These are phyloP conservation scores for Lolium rigidum DNA, from an alignment of 176 grass and related monocot genomes.

Conservation along the genomic window DNA sequence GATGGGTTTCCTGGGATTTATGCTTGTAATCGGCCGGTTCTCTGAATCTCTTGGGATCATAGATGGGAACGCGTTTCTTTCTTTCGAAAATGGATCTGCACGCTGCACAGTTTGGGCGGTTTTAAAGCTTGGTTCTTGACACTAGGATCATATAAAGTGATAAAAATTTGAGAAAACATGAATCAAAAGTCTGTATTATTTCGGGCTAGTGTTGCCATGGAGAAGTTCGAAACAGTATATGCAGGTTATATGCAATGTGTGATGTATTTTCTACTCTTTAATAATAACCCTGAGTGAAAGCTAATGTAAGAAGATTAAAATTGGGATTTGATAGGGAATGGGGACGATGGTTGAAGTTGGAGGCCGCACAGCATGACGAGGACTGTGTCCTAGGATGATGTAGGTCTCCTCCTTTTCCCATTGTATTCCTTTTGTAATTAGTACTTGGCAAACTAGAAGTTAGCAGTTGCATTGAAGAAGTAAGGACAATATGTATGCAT, in stretches of 20 bases:
- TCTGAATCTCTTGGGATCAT: neutral
- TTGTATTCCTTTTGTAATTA: conserved; percentile 14
- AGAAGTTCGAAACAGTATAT: neutral
- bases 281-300: conserved; percentile 16
- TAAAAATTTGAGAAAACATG: too few species aligned
- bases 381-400: conserved; percentile 64
- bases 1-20: neutral
- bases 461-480: neutral
- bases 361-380: conserved; percentile 58
- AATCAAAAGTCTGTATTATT: neutral
- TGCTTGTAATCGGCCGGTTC: neutral
- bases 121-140: neutral
- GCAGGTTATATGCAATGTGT: neutral
- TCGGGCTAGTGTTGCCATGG: neutral
- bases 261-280: conserved; percentile 12
- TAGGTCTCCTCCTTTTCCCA: conserved; percentile 72
- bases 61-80: neutral
- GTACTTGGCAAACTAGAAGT: neutral
- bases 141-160: neutral
- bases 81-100: neutral
- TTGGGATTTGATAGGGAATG: conserved; percentile 95
- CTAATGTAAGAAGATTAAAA: conserved; percentile 59
- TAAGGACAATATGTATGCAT: neutral
- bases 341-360: conserved; percentile 95
- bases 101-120: neutral